Evolutionary conservation across 2,329 filamentous ascomycete genomes (phyloP).

Genomic region (Drechslera avenae): DNA sequence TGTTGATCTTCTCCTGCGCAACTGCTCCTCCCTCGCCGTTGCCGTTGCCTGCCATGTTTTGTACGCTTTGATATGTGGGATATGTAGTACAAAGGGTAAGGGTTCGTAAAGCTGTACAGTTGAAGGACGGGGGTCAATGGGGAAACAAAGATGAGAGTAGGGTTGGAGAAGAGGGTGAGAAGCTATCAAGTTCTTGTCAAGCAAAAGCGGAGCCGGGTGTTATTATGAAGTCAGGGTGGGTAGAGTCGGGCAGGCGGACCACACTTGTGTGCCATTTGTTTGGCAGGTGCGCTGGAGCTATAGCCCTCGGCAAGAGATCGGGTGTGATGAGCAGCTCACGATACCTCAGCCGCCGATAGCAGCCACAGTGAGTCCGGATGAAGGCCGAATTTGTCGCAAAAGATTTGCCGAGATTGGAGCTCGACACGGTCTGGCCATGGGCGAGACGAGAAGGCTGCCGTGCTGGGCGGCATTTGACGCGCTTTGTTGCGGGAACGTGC

Average conservation of each 20-base stretch:
- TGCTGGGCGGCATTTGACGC: conserved; percentile 14
- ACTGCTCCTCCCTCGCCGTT: conserved; percentile 58
- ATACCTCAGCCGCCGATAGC: conserved; percentile 15
- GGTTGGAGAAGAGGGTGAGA: conserved; percentile 10
- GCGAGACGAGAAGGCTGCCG: not conserved
- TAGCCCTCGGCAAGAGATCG: conserved; percentile 40
- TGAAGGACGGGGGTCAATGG: conserved; percentile 1
- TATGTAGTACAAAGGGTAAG: not conserved
- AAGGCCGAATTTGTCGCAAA: conserved; percentile 8
- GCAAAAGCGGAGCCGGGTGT: conserved; percentile 23
- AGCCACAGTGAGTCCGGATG: conserved; percentile 11
- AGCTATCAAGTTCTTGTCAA: conserved; percentile 12
- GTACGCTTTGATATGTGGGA: not conserved
- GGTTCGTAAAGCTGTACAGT: not conserved
- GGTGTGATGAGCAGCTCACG: conserved; percentile 36
- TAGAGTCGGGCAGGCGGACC: conserved; percentile 48
- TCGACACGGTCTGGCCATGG: conserved; percentile 6
- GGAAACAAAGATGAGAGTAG: conserved; percentile 7
- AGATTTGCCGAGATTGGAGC: not conserved
- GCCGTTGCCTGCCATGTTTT: conserved; percentile 50
- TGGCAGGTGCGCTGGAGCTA: conserved; percentile 27
- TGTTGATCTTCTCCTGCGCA: conserved; percentile 82
- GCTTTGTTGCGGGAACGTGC: conserved; percentile 34
- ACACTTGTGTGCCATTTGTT: conserved; percentile 39
- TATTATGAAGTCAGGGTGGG: conserved; percentile 43